Evolutionary conservation across 2,329 filamentous ascomycete genomes (phyloP).

Genomic region (Diaporthe sp.): DNA sequence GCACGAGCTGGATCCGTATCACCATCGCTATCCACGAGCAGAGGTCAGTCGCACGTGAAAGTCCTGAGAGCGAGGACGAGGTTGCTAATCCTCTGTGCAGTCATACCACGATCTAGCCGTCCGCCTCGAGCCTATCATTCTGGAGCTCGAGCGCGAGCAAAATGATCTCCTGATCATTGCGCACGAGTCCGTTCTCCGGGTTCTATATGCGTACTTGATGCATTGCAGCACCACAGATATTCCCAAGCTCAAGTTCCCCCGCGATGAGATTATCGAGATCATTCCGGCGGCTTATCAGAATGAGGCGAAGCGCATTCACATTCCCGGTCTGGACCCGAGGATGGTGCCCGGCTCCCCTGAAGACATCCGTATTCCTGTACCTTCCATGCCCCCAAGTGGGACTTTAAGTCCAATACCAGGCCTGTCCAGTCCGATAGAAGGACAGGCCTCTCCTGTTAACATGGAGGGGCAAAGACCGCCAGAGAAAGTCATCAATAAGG

Average conservation of each 20-base stretch:
- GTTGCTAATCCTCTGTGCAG: conserved; percentile 54
- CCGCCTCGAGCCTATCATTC: conserved; percentile 94
- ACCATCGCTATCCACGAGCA: conserved; percentile 93
- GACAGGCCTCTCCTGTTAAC: conserved; percentile 43
- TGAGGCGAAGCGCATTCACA: conserved; percentile 89
- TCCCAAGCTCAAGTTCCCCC: conserved; percentile 90
- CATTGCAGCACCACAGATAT: conserved; percentile 97
- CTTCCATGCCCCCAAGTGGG: conserved; percentile 55
- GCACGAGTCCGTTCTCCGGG: conserved; percentile 96
- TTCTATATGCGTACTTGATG: conserved; percentile 98
- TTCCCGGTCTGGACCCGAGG: conserved; percentile 73
- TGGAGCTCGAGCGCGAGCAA: conserved; percentile 95
- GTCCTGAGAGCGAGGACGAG: background rate
- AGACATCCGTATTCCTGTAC: conserved; percentile 82
- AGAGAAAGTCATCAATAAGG: conserved; percentile 61
- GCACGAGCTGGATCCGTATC: conserved; percentile 94
- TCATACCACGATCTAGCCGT: conserved; percentile 99
- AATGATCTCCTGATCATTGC: conserved; percentile 98
- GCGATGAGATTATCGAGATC: conserved; percentile 98
- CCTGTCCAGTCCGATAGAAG: conserved; percentile 58
- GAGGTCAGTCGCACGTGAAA: conserved; percentile 69
- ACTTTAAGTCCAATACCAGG: conserved; percentile 58
- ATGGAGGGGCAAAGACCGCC: conserved; percentile 47
- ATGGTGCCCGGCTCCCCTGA: conserved; percentile 83
- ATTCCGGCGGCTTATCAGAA: conserved; percentile 98